Base-by-base conservation (phyloP, 306 rosid genomes). In the Alnus glutinosa region DNA sequence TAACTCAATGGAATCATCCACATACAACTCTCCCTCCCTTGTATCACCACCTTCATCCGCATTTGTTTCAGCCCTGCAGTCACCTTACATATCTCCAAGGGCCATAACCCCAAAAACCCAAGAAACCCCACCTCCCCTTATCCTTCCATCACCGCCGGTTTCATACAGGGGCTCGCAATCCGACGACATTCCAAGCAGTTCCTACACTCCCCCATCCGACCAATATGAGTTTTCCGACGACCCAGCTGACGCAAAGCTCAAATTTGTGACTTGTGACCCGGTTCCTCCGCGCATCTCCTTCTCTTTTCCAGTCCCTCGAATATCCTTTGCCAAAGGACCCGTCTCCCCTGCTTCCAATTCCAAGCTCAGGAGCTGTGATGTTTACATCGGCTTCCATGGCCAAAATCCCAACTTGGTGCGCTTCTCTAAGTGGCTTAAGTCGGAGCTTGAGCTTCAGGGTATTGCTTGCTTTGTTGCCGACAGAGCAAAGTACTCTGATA, bases 181-280 rank as follows among this genome's bases (percentile, higher is more conserved):
- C 0, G 95, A 91, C 50, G 96, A 94, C 77, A 58, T 94, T 3
- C 92, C 98, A 4, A 94, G 98, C 89, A 90, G 91, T 76, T 94
- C 96, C 74, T 92, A 94, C 82, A 92, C 98, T 36, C 96, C 98
- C 2, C 98, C 97, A 55, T 88, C 98, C 11, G 98, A 94, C 78
- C 94, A 55, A 32, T 94, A 89, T 52, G 98, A 92, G 75, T 94
- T 75, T 73, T 89, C 91, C 70, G 96, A 92, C 74, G 87, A 86
- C 73, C 74, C 83, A 55, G 46, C 87, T 36, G 94, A 88, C 69
- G 78, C 88, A 36, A 83, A 80, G 71, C 77, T 88, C 84, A 91
- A 85, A 75, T 90, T 55, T 42, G 79, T 89, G 48, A 81, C 90
- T 28, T 84, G 90, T 66, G 83, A 83, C 55, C 80, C 88, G 9